Evolutionary conservation across 345 rosid genomes (phyloP).

Genomic region (Sonneratia alba): DNA sequence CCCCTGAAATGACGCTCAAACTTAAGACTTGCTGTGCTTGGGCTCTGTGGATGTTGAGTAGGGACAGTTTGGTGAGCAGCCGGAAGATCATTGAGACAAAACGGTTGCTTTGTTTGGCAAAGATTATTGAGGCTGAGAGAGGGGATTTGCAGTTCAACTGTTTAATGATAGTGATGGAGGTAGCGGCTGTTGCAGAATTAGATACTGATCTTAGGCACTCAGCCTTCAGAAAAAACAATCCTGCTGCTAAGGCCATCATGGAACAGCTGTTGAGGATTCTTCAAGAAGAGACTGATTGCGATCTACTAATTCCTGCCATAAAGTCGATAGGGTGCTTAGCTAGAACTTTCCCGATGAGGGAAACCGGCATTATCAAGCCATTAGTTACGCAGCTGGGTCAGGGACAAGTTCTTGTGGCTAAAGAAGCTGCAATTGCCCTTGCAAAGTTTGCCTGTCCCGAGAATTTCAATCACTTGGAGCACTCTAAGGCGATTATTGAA

Average conservation of each 20-base stretch:
- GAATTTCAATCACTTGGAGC: slow-evolving; percentile 40
- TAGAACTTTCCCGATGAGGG: slow-evolving; percentile 48
- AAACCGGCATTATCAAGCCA: slow-evolving; percentile 34
- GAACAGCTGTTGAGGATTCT: slow-evolving; percentile 47
- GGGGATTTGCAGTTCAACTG: slow-evolving; percentile 44
- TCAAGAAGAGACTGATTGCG: slow-evolving; percentile 25
- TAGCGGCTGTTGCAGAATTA: slow-evolving; percentile 35
- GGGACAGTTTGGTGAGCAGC: slow-evolving; percentile 24
- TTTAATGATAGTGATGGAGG: slow-evolving; percentile 41
- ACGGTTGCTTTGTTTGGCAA: slow-evolving; percentile 47
- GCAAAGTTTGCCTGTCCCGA: slow-evolving; percentile 45
- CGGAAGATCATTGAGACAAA: slow-evolving; percentile 46
- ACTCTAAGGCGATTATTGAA: slow-evolving; percentile 50
- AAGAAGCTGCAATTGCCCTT: slow-evolving; percentile 44
- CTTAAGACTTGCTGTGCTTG: slow-evolving; percentile 38
- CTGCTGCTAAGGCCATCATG: slow-evolving; percentile 49
- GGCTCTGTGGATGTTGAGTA: slow-evolving; percentile 41
- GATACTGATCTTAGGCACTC: slow-evolving; percentile 45
- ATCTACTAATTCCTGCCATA: slow-evolving; percentile 32
- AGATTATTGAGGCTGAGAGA: slow-evolving; percentile 33
- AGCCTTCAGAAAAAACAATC: slow-evolving; percentile 49
- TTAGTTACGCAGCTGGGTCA: slow-evolving; percentile 32
- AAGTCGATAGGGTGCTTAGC: slow-evolving; percentile 48
- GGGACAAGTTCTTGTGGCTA: slow-evolving; percentile 23
- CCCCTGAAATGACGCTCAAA: slow-evolving; percentile 25